Evolutionary conservation across 352 stramenopile genomes (phyloP), one percentile per base, ranked within the genome.

Genomic region (Achlya hypogyna): DNA sequence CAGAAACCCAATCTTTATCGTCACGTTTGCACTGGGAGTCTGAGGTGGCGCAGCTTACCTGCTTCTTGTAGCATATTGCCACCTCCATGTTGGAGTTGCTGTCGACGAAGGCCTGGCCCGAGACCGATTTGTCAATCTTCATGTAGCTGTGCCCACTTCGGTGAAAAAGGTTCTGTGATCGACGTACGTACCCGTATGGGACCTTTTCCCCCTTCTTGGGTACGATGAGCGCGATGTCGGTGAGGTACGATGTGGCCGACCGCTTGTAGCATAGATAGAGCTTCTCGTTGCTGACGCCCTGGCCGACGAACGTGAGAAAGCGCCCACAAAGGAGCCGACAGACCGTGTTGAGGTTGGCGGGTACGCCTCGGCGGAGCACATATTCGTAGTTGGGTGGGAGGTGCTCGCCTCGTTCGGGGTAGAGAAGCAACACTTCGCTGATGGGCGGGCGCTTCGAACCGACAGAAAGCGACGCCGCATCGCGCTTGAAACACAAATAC

Each of bases 281-380:
- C 47, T 86, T 88, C 54, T 93, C 84, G 9, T 84, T 82, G 82
- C 89, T 82, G 4, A 80, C 90, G 23, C 84, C 84, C 86, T 95
- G 32, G 22, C n/a, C 12, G 14, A 47, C 1, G 14, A 29, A 28
- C 16, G 18, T 63, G 5, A 51, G 12, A 14, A 18, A 47, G 52
- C 9, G 10, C 9, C 14, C 10, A 22, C 18, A 23, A 4, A 18
- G 31, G 25, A n/a, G 29, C 12, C 51, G 14, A 51, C n/a, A 45
- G 27, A 92, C 85, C 53, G 78, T 78, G 58, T 95, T 93, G 10
- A 95, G 65, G 51, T 93, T 92, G 0, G 79, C 82, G 22, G 84
- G 77, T 29, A 69, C 29, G 9, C 82, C 82, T 9, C 82, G 74
- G 18, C 84, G 74, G 45, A 83, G 75, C 0, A 92, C 75, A 2